phyloP scores from a whole-genome alignment of 2,329 filamentous ascomycete genomes.

The Aspergillus aculeatus region DNA sequence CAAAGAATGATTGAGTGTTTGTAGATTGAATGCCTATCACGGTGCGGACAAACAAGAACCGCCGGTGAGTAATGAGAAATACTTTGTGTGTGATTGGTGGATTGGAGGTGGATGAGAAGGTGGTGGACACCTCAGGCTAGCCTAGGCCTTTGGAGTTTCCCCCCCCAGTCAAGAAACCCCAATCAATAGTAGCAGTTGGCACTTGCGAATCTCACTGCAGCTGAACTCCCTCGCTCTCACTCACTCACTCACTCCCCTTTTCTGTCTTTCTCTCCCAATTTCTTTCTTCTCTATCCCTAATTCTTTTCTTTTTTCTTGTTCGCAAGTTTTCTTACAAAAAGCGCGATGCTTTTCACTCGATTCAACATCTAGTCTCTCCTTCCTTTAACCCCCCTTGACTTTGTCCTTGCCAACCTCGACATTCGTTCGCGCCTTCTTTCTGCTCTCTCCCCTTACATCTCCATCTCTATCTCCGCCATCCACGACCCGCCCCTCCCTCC shows the following conservation, averaged over 20 bases:
- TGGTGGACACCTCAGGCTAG: neutral
- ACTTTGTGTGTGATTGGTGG: neutral
- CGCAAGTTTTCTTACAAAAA: neutral
- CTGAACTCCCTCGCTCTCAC: too few species aligned
- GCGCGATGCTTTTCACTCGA: neutral
- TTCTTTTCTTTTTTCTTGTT: neutral
- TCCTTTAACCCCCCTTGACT: neutral
- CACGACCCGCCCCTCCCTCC: neutral
- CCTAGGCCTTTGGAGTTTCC: too few species aligned
- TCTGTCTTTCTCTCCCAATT: neutral
- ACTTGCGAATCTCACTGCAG: too few species aligned
- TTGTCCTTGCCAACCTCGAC: neutral
- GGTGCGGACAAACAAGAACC: neutral
- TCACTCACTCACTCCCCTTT: neutral
- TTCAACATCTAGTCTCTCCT: neutral
- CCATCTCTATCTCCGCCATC: neutral
- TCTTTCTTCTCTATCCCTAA: neutral
- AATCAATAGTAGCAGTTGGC: neutral
- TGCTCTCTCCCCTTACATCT: neutral
- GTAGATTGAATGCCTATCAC: too few species aligned
- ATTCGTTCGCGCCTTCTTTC: neutral
- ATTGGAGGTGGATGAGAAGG: neutral
- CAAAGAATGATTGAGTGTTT: too few species aligned
- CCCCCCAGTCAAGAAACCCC: neutral
- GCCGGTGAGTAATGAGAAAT: neutral